Conservation (phyloP, 2,329 filamentous ascomycete species). For the Graphiopsis chlorocephala region DNA sequence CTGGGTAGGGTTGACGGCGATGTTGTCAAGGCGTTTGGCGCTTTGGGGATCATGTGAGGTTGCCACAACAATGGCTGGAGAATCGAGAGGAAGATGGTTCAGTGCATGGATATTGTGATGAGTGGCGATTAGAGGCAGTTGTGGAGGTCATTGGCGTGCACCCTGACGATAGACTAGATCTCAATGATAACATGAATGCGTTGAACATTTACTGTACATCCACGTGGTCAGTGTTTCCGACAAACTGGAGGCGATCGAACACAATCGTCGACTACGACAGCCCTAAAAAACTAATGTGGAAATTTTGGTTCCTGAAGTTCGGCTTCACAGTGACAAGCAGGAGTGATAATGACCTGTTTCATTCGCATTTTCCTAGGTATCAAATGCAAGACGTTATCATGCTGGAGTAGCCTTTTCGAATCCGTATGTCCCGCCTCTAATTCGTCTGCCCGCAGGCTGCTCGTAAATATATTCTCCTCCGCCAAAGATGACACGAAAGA, state of each 20-base stretch:
- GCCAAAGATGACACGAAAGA: neutral
- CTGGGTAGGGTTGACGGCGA: slow-evolving; percentile 72
- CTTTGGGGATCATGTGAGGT: slow-evolving; percentile 33
- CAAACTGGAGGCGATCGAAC: too few species aligned
- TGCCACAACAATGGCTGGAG: neutral
- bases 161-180: neutral
- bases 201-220: neutral
- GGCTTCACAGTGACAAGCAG: neutral
- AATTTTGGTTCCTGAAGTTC: too few species aligned
- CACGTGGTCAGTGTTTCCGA: too few species aligned
- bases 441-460: neutral
- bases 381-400: neutral
- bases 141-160: neutral
- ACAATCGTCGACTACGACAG: too few species aligned
- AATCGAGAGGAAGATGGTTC: neutral
- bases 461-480: neutral
- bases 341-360: neutral
- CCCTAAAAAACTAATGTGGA: too few species aligned
- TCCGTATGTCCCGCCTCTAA: neutral
- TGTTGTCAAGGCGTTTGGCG: slow-evolving; percentile 62
- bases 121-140: too few species aligned
- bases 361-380: neutral
- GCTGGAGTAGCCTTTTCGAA: neutral
- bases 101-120: neutral
- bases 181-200: neutral